These are phyloP conservation scores for Phaseolus coccineus DNA, from an alignment of 331 rosid genomes.

Conservation along the genomic window DNA sequence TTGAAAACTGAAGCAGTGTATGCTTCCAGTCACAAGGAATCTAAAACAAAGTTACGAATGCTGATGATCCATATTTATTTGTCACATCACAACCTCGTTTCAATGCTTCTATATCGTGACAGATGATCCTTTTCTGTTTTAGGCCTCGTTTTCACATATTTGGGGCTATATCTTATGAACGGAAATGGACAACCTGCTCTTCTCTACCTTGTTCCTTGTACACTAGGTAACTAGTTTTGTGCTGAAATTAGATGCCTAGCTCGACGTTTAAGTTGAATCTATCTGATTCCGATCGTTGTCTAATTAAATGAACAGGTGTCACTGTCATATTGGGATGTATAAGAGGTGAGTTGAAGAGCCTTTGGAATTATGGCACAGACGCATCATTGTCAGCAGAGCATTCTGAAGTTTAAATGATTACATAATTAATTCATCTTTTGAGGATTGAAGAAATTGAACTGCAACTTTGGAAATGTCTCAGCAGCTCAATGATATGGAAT, in stretches of 20 bases:
- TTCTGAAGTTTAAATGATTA: conserved; percentile 55
- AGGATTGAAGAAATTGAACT: conserved; percentile 35
- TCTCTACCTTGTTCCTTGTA: conserved; percentile 96
- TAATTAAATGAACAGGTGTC: conserved; percentile 64
- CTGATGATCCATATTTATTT: not conserved
- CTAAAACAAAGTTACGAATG: conserved; percentile 24
- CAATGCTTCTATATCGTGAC: conserved; percentile 34
- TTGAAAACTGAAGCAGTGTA: conserved; percentile 22
- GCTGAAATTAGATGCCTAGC: conserved; percentile 21
- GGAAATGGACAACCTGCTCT: conserved; percentile 99
- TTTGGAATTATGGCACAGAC: conserved; percentile 78
- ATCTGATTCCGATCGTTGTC: conserved; percentile 29
- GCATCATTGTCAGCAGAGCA: conserved; percentile 43
- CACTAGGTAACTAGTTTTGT: conserved; percentile 70
- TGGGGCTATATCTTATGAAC: conserved; percentile 86
- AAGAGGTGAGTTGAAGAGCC: conserved; percentile 80
- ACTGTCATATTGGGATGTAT: conserved; percentile 60
- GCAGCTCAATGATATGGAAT: conserved; percentile 29
- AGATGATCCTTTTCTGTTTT: conserved; percentile 44
- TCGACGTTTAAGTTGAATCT: not conserved
- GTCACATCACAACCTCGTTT: not conserved
- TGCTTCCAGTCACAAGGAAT: conserved; percentile 28
- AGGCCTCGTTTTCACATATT: conserved; percentile 82
- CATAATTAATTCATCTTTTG: conserved; percentile 24
- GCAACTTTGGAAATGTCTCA: conserved; percentile 23